These are phyloP conservation scores for Celoporthe dispersa DNA, from an alignment of 2,329 filamentous ascomycete species.

Conservation along the genomic window DNA sequence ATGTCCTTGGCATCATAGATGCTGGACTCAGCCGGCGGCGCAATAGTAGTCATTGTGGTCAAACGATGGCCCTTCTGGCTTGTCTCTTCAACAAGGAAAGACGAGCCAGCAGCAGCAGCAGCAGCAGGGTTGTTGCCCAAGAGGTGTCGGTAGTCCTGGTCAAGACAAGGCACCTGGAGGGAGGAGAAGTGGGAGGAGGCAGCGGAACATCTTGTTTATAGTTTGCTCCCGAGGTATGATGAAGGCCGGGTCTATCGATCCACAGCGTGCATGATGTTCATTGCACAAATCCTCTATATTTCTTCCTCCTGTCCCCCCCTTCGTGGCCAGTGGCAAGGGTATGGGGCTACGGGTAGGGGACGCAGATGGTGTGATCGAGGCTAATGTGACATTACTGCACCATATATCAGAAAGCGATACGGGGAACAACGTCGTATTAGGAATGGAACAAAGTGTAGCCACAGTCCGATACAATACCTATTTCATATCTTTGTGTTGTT, in stretches of 20 bases:
- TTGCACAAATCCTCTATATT: not conserved
- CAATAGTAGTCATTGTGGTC: conserved; percentile 16
- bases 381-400: conserved; percentile 26
- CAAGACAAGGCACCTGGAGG: not conserved
- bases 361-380: conserved; percentile 27
- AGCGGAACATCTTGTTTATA: conserved; percentile 4
- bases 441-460: conserved; percentile 3
- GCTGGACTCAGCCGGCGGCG: not conserved
- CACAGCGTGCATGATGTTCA: not conserved
- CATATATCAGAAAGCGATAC: conserved; percentile 10
- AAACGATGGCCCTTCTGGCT: not conserved
- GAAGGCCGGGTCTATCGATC: not conserved
- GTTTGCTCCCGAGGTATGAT: not conserved
- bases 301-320: not conserved
- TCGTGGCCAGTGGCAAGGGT: conserved; percentile 24
- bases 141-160: not conserved
- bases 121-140: not conserved
- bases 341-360: conserved; percentile 17
- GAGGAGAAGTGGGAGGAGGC: not conserved
- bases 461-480: not conserved
- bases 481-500: not conserved
- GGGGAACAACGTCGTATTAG: conserved; percentile 15
- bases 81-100: not conserved
- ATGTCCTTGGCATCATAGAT: conserved; percentile 21
- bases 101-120: not conserved